Base-by-base conservation (phyloP, 495 filamentous ascomycete species). In the Oleoguttula mirabilis region DNA sequence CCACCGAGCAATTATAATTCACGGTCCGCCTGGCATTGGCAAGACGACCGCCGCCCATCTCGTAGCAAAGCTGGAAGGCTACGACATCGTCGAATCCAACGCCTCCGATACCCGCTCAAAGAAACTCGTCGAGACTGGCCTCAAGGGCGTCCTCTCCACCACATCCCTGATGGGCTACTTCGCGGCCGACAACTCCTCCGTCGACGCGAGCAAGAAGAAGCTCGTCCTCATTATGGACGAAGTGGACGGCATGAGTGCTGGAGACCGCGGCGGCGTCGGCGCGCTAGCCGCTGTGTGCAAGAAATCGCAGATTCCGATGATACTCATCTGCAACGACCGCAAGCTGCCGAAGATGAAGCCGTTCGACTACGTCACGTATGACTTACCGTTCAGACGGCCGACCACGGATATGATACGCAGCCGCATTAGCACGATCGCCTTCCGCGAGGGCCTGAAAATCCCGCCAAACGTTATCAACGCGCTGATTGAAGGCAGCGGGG, bases 181-280 rank as follows among this genome's bases (percentile, higher is more conserved):
- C n/a, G 80, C 75, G 12, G 77, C 83, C 32, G 81, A 79, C 28
- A 22, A 25, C 5, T 7, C 23, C 17, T 38, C 82, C 43, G 77
- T 93, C 3, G 78, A 95, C 39, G 64, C 65, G 21, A 69, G 67
- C 16, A 96, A 88, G 63, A 88, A 88, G 65, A 94, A 93, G 45
- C 73, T 95, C 20, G 84, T 94, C 7, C 66, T 99, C 10, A 81
- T 99, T 65, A 95, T 99, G 92, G 90, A 99, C 53, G 90, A 99
- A 61, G 90, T 99, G 4, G 90, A 99, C 55, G 90, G 90, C 24
- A 99, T 99, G 90, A 94, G 88, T 34, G 87, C 87, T 31, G 90
- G 90, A 52, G 90, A 99, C 59, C 77, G 90, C 32, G 90, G 90
- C 50, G 90, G 90, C 57, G 92, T 99, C 30, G 90, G 88, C 16